Percentiles rank a stretch among this genome's conserved stretches.
Conservation (phyloP, 495 filamentous ascomycete species). For the Penicillium arizonense region DNA sequence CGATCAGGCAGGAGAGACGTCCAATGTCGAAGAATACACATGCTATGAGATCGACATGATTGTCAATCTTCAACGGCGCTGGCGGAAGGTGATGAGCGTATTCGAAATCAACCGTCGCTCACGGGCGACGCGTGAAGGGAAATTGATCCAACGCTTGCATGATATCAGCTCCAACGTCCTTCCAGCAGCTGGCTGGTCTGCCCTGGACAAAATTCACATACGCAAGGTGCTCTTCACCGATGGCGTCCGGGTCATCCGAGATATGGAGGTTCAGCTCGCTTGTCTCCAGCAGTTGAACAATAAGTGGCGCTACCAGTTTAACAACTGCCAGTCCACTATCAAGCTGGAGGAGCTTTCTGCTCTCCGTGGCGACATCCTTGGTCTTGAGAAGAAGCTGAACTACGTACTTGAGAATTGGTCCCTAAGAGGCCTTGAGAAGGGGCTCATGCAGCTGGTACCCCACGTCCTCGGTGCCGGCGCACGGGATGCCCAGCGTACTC, state of each 20-base stretch:
- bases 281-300: constrained; percentile 1
- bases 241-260: neutral
- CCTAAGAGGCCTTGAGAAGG: constrained; percentile 1
- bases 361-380: neutral
- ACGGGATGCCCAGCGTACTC: constrained; percentile 3
- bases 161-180: neutral
- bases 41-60: constrained; percentile 5
- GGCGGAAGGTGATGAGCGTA: constrained; percentile 3
- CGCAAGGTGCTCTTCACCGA: constrained; percentile 13
- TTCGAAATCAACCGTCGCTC: neutral
- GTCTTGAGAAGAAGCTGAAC: constrained; percentile 1
- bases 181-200: neutral
- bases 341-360: constrained; percentile 17
- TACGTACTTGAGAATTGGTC: constrained; percentile 6
- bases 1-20: neutral
- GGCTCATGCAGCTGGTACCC: neutral
- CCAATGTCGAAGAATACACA: constrained; percentile 2
- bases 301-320: neutral
- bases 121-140: neutral
- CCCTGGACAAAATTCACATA: constrained; percentile 1
- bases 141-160: neutral
- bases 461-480: neutral
- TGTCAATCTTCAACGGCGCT: constrained; percentile 8
- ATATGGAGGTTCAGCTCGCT: neutral
- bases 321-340: neutral